Evolutionary conservation across 2,329 filamentous ascomycete species (phyloP).

Genomic region (Phaeomoniella chlamydospora): DNA sequence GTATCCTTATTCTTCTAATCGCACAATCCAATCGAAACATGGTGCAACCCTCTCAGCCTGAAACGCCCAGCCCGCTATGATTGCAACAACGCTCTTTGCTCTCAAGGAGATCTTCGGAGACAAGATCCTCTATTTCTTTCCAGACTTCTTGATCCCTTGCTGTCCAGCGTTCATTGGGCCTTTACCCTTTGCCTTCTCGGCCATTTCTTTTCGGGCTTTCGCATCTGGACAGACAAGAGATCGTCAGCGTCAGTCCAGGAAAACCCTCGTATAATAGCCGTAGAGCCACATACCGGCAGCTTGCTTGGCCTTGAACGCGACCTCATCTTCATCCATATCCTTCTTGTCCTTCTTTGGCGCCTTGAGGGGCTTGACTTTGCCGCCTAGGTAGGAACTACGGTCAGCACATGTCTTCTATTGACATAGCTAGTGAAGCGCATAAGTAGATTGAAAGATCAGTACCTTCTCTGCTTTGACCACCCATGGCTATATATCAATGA

Average conservation of each 20-base stretch:
- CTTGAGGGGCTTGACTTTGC: conserved; percentile 78
- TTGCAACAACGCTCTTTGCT: too few relatives aligned
- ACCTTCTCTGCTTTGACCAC: conserved; percentile 55
- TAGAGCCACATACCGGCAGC: conserved; percentile 51
- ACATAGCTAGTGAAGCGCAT: conserved; percentile 1
- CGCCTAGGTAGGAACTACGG: conserved; percentile 35
- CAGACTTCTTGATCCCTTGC: conserved; percentile 95
- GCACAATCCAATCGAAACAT: too few relatives aligned
- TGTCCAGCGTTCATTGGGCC: conserved; percentile 71
- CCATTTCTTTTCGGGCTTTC: conserved; percentile 72
- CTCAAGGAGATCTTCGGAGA: too few relatives aligned
- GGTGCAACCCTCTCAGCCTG: too few relatives aligned
- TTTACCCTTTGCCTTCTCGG: conserved; percentile 71
- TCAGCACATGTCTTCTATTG: conserved; percentile 7
- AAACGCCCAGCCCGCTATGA: too few relatives aligned
- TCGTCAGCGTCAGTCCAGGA: conserved; percentile 4
- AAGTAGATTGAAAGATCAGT: not conserved
- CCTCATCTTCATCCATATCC: conserved; percentile 77
- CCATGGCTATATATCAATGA: conserved; percentile 31
- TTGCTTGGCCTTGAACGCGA: conserved; percentile 72
- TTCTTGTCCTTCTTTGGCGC: conserved; percentile 70
- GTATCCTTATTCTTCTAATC: too few relatives aligned
- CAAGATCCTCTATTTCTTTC: conserved; percentile 97
- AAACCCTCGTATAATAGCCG: not conserved
- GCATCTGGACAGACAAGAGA: conserved; percentile 42